phyloP scores from a whole-genome alignment of 805 yeast species.

The Candida peoriensis region DNA sequence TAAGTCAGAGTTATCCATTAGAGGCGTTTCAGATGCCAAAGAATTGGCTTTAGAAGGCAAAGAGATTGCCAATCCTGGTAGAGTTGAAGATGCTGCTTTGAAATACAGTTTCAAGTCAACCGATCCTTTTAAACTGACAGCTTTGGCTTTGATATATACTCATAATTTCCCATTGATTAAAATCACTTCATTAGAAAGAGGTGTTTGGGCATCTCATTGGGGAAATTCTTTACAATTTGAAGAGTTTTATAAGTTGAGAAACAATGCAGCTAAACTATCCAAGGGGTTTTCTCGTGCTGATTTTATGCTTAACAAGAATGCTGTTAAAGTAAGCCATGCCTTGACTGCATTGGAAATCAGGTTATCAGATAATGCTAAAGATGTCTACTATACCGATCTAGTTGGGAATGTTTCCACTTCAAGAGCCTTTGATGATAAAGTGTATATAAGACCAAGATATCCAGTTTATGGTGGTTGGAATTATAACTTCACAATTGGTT shows the following conservation, averaged over 20 bases:
- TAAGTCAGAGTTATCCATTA: conserved; percentile 36
- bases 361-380: conserved; percentile 47
- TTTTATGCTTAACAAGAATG: conserved; percentile 54
- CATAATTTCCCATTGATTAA: conserved; percentile 62
- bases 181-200: conserved; percentile 59
- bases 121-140: conserved; percentile 40
- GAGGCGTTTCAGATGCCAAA: conserved; percentile 42
- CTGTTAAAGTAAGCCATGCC: conserved; percentile 50
- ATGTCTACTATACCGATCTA: conserved; percentile 76
- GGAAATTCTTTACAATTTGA: conserved; percentile 67
- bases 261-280: conserved; percentile 65
- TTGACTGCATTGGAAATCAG: conserved; percentile 56
- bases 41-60: conserved; percentile 33
- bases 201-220: conserved; percentile 88
- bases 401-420: conserved; percentile 93
- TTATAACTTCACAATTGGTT: conserved; percentile 93
- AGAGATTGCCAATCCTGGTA: conserved; percentile 30
- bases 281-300: conserved; percentile 78
- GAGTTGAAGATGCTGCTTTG: conserved; percentile 35
- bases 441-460: conserved; percentile 76
- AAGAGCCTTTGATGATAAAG: conserved; percentile 29
- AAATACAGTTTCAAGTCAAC: conserved; percentile 53
- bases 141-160: conserved; percentile 55
- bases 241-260: conserved; percentile 78
- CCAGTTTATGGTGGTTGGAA: conserved; percentile 98